These are phyloP conservation scores for Climacium dendroides DNA, from an alignment of 225 moss, liverwort and hornwort genomes.

Conservation along the genomic window DNA sequence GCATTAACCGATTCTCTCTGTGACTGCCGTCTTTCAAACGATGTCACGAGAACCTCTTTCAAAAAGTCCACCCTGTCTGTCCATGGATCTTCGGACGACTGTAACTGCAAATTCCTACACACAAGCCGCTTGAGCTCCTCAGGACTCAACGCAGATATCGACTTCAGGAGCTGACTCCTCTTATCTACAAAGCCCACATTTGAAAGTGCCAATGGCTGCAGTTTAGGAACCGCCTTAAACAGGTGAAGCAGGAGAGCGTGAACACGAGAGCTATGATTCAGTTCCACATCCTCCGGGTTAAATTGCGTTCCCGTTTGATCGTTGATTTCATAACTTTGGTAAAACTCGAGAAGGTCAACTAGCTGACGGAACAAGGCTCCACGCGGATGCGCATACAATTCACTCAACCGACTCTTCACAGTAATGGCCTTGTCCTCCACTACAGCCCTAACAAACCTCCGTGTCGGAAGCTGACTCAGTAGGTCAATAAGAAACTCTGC, in stretches of 20 bases:
- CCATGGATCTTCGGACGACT: conserved; percentile 65
- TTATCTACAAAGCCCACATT: conserved; percentile 86
- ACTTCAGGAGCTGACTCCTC: conserved; percentile 59
- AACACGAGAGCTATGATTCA: conserved; percentile 62
- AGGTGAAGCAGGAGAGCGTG: conserved; percentile 72
- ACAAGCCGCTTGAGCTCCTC: conserved; percentile 75
- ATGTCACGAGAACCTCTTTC: conserved; percentile 64
- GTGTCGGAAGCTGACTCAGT: conserved; percentile 82
- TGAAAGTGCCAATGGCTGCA: conserved; percentile 59
- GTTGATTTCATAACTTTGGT: conserved; percentile 89
- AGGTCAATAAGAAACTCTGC: conserved; percentile 95
- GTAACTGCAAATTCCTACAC: conserved; percentile 71
- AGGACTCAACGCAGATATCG: conserved; percentile 34
- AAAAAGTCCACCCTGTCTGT: conserved; percentile 61
- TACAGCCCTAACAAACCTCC: conserved; percentile 81
- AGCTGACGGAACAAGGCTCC: conserved; percentile 85
- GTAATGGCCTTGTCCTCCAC: conserved; percentile 74
- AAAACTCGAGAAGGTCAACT: conserved; percentile 86
- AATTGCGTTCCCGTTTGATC: conserved; percentile 82
- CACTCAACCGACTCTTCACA: conserved; percentile 88
- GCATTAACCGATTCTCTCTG: conserved; percentile 94
- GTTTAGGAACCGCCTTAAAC: conserved; percentile 68
- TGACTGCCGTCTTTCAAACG: conserved; percentile 78
- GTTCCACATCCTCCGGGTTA: conserved; percentile 70
- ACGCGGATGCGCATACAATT: conserved; percentile 59